phyloP scores from a whole-genome alignment of 75 land plant species.

The Pinus taeda region DNA sequence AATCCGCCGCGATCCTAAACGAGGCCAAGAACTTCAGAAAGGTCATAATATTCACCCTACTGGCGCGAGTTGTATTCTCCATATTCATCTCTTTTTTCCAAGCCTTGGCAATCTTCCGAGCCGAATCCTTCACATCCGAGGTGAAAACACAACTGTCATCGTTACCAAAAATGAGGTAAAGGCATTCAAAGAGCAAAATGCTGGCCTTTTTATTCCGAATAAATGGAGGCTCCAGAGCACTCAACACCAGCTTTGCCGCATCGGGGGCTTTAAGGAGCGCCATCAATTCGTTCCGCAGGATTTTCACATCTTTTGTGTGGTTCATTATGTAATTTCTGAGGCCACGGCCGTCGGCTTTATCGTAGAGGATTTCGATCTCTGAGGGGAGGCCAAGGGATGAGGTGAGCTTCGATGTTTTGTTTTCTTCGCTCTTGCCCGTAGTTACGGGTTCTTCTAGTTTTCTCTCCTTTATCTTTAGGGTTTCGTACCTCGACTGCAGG shows the following conservation, averaged over 20 bases:
- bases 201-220: no score
- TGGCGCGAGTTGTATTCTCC: background rate
- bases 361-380: background rate
- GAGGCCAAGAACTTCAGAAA: conserved; percentile 16
- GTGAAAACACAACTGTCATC: no score
- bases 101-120: no score
- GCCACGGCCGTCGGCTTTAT: background rate
- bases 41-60: conserved; percentile 6
- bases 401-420: background rate
- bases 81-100: no score
- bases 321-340: background rate
- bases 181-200: no score
- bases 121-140: no score
- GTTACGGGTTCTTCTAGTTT: background rate
- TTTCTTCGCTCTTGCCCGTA: background rate
- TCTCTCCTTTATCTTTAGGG: background rate
- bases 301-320: background rate
- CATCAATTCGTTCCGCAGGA: background rate
- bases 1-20: conserved; percentile 13
- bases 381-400: background rate
- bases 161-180: no score
- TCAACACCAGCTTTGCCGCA: background rate
- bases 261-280: background rate
- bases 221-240: no score
- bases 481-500: background rate